Percentiles rank a stretch among this genome's conserved stretches.
Conservation (phyloP, 306 rosid species). For the Astragalus membranaceus region DNA sequence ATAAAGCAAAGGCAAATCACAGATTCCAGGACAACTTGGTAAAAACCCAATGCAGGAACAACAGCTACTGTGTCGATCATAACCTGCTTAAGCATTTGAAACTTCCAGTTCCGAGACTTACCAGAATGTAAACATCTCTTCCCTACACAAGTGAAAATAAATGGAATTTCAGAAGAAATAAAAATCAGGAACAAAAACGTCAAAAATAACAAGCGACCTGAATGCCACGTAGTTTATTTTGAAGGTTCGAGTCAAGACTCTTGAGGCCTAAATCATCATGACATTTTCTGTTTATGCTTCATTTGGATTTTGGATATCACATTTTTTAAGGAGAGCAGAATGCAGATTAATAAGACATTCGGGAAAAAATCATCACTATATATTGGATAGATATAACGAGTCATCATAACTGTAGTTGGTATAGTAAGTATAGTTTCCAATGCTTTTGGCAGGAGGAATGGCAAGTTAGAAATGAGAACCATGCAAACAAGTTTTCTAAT, state of each 20-base stretch:
- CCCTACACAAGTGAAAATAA: conserved; percentile 58
- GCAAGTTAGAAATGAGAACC: too few relatives aligned
- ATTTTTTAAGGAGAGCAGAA: too few relatives aligned
- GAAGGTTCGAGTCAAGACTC: neutral
- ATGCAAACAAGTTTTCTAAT: too few relatives aligned
- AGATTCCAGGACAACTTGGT: conserved; percentile 4
- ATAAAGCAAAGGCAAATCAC: neutral
- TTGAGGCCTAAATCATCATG: too few relatives aligned
- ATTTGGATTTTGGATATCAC: too few relatives aligned
- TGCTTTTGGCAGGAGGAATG: too few relatives aligned
- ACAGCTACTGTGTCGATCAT: conserved; percentile 6
- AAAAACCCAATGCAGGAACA: conserved; percentile 10
- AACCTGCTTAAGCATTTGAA: conserved; percentile 17
- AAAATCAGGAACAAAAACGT: neutral
- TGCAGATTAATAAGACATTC: too few relatives aligned
- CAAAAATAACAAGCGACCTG: neutral
- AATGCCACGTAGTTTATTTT: neutral
- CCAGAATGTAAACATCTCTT: conserved; percentile 92
- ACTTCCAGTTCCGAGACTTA: conserved; percentile 33
- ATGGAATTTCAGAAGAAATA: conserved; percentile 19
- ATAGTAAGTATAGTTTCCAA: too few relatives aligned
- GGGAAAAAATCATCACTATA: too few relatives aligned
- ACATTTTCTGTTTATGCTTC: too few relatives aligned
- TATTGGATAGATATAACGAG: too few relatives aligned
- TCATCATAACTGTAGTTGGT: too few relatives aligned